phyloP scores from a whole-genome alignment of 768 basidiomycete genomes.

The Termitomyces heimii region DNA sequence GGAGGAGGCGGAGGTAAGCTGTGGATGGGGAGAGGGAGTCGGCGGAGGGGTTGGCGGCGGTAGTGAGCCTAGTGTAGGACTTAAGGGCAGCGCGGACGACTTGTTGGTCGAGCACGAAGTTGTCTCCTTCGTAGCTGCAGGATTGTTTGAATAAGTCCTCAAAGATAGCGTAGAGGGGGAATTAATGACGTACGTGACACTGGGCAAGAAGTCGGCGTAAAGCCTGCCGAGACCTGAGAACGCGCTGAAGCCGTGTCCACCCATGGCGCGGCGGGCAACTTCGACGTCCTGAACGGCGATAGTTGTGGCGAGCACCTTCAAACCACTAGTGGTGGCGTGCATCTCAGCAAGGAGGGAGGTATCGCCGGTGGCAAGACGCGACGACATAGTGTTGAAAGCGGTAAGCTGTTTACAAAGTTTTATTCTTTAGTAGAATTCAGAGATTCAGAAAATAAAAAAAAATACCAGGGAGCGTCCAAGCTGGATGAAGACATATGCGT shows the following conservation, averaged over 20 bases:
- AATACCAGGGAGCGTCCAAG: conserved; percentile 54
- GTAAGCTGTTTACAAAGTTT: conserved; percentile 27
- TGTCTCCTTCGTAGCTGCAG: conserved; percentile 69
- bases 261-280: conserved; percentile 62
- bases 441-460: not conserved
- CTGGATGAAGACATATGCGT: conserved; percentile 62
- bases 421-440: not conserved
- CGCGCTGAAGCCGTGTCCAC: conserved; percentile 72
- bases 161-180: not conserved
- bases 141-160: not conserved
- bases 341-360: conserved; percentile 62
- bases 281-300: conserved; percentile 55
- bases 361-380: conserved; percentile 48
- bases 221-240: conserved; percentile 61
- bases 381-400: conserved; percentile 44
- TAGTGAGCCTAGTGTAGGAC: conserved; percentile 34
- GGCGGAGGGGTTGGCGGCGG: conserved; percentile 19
- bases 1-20: conserved; percentile 51
- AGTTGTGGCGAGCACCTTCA: conserved; percentile 57
- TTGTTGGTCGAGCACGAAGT: conserved; percentile 71
- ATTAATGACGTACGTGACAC: conserved; percentile 44
- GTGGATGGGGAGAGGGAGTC: conserved; percentile 40
- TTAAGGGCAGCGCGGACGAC: conserved; percentile 70
- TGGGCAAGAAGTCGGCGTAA: conserved; percentile 62
- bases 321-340: conserved; percentile 63